phyloP scores from a whole-genome alignment of 2,329 filamentous ascomycete genomes.

The Fusarium keratoplasticum region DNA sequence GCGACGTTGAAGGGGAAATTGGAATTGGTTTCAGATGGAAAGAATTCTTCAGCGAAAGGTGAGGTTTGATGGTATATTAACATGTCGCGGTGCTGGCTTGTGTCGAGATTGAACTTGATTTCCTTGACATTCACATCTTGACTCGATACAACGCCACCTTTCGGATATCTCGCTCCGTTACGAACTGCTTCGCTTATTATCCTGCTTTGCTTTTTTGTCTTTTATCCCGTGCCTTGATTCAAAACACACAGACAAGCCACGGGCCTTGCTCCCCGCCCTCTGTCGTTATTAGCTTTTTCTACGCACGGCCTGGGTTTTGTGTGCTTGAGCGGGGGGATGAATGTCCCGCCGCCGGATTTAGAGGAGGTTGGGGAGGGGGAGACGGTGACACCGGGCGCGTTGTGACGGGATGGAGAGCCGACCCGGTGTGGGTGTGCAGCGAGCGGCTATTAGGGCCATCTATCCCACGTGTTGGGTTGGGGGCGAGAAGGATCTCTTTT shows the following conservation, averaged over 20 bases:
- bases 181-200: background rate
- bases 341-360: constrained; percentile 3
- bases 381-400: constrained; percentile 4
- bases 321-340: background rate
- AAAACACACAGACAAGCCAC: background rate
- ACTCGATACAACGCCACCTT: background rate
- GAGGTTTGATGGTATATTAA: background rate
- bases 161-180: background rate
- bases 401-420: constrained; percentile 3
- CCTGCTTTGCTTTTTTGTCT: background rate
- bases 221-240: background rate
- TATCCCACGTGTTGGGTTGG: constrained; percentile 40
- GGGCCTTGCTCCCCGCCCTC: background rate
- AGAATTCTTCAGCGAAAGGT: background rate
- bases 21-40: constrained; percentile 28
- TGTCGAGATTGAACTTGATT: background rate
- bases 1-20: constrained; percentile 6
- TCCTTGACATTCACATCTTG: background rate
- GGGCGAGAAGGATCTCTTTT: constrained; percentile 18
- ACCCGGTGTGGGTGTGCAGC: constrained; percentile 34
- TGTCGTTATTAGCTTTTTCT: background rate
- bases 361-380: constrained; percentile 7
- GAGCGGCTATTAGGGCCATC: constrained; percentile 43
- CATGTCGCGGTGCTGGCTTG: background rate
- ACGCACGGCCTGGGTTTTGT: constrained; percentile 3